Percentiles rank a stretch among this genome's conserved stretches.
Evolutionary conservation across 139 green algal genomes (phyloP).

Genomic region (Limnomonas spitsbergensis): DNA sequence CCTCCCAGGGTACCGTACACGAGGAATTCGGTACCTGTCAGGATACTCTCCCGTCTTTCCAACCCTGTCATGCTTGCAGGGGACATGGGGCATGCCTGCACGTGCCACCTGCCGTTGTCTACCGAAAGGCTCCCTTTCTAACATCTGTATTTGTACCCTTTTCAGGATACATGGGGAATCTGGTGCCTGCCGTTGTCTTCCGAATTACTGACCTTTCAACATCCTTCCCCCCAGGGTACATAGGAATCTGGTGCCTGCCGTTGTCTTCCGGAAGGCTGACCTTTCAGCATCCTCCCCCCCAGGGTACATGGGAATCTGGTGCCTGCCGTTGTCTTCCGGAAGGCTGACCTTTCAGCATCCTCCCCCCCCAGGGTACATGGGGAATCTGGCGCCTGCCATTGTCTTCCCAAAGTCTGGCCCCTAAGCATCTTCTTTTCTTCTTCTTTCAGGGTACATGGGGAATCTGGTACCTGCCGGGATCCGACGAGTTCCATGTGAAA

Average conservation of each 20-base stretch:
- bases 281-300: background rate
- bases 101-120: no score
- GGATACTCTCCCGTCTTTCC: no score
- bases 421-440: background rate
- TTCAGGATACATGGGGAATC: no score
- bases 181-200: no score
- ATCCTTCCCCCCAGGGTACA: no score
- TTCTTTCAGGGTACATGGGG: constrained; percentile 37
- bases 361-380: background rate
- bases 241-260: no score
- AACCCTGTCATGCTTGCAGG: no score
- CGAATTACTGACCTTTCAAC: background rate
- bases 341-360: background rate
- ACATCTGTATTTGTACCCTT: no score
- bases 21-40: no score
- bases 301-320: background rate
- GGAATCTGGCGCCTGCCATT: background rate
- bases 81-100: no score
- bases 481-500: constrained; percentile 42
- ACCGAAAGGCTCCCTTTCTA: no score
- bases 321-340: background rate
- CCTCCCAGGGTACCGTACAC: no score
- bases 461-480: constrained; percentile 43
- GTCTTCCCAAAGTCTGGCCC: background rate
- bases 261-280: background rate